These are phyloP conservation scores for Cantharellus cinnabarinus DNA, from an alignment of 768 basidiomycete species.

Conservation along the genomic window DNA sequence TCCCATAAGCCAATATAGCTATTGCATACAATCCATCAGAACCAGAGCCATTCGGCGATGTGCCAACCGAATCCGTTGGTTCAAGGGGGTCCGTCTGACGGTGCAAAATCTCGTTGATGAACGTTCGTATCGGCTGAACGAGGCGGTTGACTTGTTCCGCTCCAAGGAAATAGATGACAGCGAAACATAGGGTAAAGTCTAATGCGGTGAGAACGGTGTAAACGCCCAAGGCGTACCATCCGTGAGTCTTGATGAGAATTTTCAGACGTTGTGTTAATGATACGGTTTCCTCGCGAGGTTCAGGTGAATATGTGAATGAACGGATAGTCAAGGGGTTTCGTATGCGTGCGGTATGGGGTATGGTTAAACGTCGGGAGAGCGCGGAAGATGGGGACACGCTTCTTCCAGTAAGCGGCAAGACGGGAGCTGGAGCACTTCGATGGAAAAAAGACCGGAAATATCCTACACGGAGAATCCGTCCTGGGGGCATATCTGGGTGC, in stretches of 20 bases:
- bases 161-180: slow-evolving; percentile 67
- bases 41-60: slow-evolving; percentile 18
- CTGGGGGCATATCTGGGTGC: no score
- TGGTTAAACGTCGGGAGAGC: no score
- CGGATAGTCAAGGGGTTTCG: no score
- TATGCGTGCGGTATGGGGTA: no score
- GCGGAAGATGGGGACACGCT: no score
- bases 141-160: slow-evolving; percentile 69
- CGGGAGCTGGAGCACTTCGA: no score
- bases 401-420: no score
- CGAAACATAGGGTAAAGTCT: slow-evolving; percentile 75
- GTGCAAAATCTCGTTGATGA: slow-evolving; percentile 25
- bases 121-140: slow-evolving; percentile 19
- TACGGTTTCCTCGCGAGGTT: no score
- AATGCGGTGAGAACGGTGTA: slow-evolving; percentile 53
- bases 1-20: slow-evolving; percentile 77
- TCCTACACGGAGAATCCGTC: no score
- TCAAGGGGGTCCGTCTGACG: slow-evolving; percentile 51
- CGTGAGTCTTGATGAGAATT: slow-evolving; percentile 75
- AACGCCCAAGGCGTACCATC: slow-evolving; percentile 88
- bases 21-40: slow-evolving; percentile 78
- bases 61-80: slow-evolving; percentile 24
- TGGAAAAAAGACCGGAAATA: no score
- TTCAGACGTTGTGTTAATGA: slow-evolving; percentile 41
- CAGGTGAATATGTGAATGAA: no score